Conservation (phyloP, 2,329 filamentous ascomycete species). For the Cryphonectria radicalis region DNA sequence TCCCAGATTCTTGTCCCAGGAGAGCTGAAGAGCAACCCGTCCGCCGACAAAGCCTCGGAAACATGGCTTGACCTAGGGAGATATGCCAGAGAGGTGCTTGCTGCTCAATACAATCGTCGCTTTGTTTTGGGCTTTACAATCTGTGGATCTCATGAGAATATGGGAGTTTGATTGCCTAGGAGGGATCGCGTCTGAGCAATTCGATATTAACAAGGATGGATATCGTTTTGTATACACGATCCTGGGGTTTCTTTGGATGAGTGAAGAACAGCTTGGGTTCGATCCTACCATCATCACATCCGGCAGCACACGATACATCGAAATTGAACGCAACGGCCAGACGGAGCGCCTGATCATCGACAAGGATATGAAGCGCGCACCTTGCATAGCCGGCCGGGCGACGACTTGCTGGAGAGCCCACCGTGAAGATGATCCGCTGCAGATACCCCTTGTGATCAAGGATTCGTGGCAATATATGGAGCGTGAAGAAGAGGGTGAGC, state of each 20-base stretch:
- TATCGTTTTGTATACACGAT: constrained; percentile 45
- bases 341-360: constrained; percentile 47
- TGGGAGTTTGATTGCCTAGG: constrained; percentile 53
- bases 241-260: constrained; percentile 50
- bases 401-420: constrained; percentile 47
- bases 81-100: constrained; percentile 49
- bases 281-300: constrained; percentile 46
- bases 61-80: constrained; percentile 45
- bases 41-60: constrained; percentile 42
- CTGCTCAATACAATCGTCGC: constrained; percentile 42
- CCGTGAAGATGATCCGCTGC: constrained; percentile 36
- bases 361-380: constrained; percentile 39
- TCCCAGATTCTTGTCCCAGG: constrained; percentile 49
- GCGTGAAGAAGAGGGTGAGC: constrained; percentile 41
- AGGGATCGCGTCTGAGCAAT: constrained; percentile 48
- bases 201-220: constrained; percentile 50
- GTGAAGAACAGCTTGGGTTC: constrained; percentile 46
- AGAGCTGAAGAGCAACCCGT: constrained; percentile 53
- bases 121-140: constrained; percentile 49
- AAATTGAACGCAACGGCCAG: constrained; percentile 41
- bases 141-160: constrained; percentile 46
- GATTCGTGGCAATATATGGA: constrained; percentile 45
- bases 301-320: constrained; percentile 42
- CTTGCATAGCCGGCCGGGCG: constrained; percentile 43
- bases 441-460: constrained; percentile 43